These are phyloP conservation scores for Cercospora sp. DNA, from an alignment of 2,329 filamentous ascomycete genomes.

Conservation along the genomic window DNA sequence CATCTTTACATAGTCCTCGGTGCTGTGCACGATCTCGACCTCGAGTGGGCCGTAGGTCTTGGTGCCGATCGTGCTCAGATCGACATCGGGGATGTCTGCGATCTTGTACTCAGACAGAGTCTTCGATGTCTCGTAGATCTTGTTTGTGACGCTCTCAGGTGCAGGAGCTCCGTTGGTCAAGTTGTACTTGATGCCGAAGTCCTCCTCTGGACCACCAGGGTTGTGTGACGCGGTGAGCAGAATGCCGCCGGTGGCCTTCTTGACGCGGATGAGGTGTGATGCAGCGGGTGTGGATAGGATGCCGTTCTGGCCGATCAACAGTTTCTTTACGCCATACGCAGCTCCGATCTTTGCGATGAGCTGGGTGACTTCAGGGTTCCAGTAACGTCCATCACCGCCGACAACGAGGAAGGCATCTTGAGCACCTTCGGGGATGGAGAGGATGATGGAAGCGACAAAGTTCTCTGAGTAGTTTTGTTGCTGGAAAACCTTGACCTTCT, in stretches of 20 bases:
- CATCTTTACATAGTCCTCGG: slow-evolving; percentile 87
- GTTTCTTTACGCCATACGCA: slow-evolving; percentile 98
- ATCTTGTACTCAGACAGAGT: slow-evolving; percentile 89
- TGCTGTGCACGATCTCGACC: slow-evolving; percentile 93
- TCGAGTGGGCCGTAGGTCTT: slow-evolving; percentile 83
- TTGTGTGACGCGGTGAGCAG: slow-evolving; percentile 97
- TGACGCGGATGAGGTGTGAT: slow-evolving; percentile 91
- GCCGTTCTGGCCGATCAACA: slow-evolving; percentile 91
- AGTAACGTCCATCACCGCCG: slow-evolving; percentile 94
- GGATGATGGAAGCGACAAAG: slow-evolving; percentile 89
- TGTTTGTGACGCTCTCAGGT: slow-evolving; percentile 95
- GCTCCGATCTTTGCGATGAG: slow-evolving; percentile 96
- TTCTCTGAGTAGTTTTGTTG: slow-evolving; percentile 93
- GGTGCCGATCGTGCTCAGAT: slow-evolving; percentile 78
- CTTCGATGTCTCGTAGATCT: slow-evolving; percentile 93
- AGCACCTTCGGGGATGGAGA: slow-evolving; percentile 93
- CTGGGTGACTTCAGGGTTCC: slow-evolving; percentile 95
- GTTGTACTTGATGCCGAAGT: slow-evolving; percentile 99
- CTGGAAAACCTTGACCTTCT: slow-evolving; percentile 98
- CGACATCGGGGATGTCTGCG: slow-evolving; percentile 79
- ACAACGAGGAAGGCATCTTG: slow-evolving; percentile 90
- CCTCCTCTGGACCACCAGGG: slow-evolving; percentile 91
- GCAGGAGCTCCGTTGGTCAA: slow-evolving; percentile 92
- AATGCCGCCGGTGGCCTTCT: slow-evolving; percentile 94
- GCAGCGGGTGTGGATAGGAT: slow-evolving; percentile 96